Conservation (phyloP, 2,329 filamentous ascomycete genomes). For the Hypoxylon sp. region DNA sequence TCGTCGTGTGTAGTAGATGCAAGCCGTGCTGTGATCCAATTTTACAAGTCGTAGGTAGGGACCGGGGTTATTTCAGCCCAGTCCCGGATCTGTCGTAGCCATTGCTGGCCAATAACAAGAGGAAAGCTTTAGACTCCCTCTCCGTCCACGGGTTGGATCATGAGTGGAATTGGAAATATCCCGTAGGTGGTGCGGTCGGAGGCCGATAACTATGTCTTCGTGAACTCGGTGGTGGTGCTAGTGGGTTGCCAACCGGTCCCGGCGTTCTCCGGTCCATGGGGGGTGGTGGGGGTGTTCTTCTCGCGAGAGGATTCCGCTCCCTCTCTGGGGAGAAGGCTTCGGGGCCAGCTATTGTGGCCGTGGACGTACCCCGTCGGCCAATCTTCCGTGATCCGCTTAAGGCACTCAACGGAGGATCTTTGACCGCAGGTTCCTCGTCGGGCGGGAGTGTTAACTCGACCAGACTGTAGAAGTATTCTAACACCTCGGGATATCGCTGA, state of each 20-base stretch:
- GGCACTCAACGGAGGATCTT: conserved; percentile 67
- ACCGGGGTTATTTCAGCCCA: conserved; percentile 3
- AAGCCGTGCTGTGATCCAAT: conserved; percentile 36
- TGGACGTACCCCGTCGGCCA: conserved; percentile 50
- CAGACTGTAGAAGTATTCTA: conserved; percentile 80
- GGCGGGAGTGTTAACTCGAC: conserved; percentile 71
- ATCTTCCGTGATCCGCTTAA: conserved; percentile 59
- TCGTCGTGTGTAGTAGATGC: conserved; percentile 15
- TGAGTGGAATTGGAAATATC: conserved; percentile 34
- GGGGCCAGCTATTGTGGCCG: conserved; percentile 49
- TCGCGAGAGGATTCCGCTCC: conserved; percentile 40
- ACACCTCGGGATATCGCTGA: conserved; percentile 79
- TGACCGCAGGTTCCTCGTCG: conserved; percentile 67
- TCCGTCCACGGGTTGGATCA: conserved; percentile 11
- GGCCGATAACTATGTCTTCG: conserved; percentile 39
- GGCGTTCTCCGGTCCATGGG: conserved; percentile 52
- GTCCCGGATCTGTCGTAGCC: conserved; percentile 16
- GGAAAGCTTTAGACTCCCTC: conserved; percentile 3
- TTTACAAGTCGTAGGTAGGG: conserved; percentile 28
- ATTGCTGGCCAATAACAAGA: conserved; percentile 5
- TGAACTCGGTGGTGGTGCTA: conserved; percentile 37
- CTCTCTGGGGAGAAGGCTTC: conserved; percentile 49
- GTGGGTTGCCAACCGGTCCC: conserved; percentile 43
- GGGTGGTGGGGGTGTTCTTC: conserved; percentile 52
- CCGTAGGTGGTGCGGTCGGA: conserved; percentile 40